These are phyloP conservation scores for Podila verticillata DNA, from an alignment of 192 early-diverging fungal species.

Conservation along the genomic window DNA sequence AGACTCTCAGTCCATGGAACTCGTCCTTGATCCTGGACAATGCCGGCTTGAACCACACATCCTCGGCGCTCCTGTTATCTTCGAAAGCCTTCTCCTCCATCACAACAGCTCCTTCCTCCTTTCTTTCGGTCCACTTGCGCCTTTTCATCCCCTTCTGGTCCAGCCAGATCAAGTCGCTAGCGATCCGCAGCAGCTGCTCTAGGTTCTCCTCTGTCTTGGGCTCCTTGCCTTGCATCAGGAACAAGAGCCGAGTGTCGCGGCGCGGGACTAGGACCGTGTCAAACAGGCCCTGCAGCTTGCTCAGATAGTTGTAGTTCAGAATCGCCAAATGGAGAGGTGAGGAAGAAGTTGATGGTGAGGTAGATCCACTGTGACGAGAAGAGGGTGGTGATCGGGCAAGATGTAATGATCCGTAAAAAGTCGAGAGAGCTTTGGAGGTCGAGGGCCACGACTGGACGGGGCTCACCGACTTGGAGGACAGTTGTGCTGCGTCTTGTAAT, in stretches of 20 bases:
- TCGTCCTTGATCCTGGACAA: conserved; percentile 1
- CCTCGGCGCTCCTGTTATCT: neutral
- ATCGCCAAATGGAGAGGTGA: neutral
- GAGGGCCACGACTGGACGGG: conserved; percentile 24
- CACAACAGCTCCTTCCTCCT: neutral
- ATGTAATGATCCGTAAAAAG: conserved; percentile 16
- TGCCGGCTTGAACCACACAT: neutral
- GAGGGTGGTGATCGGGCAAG: neutral
- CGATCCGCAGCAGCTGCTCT: conserved; percentile 24
- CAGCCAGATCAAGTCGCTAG: conserved; percentile 40
- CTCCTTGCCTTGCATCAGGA: conserved; percentile 19
- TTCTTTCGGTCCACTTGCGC: neutral
- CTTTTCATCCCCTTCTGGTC: conserved; percentile 28
- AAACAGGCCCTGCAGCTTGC: conserved; percentile 12
- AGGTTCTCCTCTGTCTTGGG: conserved; percentile 30
- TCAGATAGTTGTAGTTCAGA: conserved; percentile 16
- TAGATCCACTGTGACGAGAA: neutral
- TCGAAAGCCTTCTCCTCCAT: neutral
- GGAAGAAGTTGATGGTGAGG: neutral
- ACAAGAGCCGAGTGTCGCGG: conserved; percentile 22
- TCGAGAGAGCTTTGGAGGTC: conserved; percentile 18
- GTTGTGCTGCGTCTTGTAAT: too few relatives aligned
- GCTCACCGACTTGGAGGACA: neutral
- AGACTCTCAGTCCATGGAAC: conserved; percentile 28
- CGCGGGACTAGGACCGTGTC: conserved; percentile 26